Conservation (phyloP, 805 yeast genomes). For the Metschnikowia corniflorae region DNA sequence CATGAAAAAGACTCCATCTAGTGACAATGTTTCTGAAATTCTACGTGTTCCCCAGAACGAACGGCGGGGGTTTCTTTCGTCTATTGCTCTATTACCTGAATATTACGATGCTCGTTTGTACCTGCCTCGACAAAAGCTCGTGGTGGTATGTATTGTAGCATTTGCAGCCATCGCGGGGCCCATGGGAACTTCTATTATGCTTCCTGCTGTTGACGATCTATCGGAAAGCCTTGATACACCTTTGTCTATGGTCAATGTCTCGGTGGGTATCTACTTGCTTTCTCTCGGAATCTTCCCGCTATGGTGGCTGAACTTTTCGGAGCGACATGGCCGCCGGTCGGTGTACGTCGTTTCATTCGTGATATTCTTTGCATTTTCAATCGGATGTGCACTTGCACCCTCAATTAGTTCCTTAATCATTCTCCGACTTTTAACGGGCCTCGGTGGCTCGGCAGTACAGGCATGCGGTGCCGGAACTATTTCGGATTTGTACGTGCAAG, state of each 20-base stretch:
- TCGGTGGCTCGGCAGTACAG: conserved; percentile 75
- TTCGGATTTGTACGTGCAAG: conserved; percentile 63
- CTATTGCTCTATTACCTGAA: conserved; percentile 59
- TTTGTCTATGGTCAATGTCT: conserved; percentile 61
- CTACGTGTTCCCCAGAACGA: conserved; percentile 22
- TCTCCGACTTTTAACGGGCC: conserved; percentile 72
- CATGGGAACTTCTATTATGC: conserved; percentile 81
- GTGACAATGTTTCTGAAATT: no score
- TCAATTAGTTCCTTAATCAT: conserved; percentile 60
- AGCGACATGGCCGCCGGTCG: conserved; percentile 68
- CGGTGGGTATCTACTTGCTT: conserved; percentile 75
- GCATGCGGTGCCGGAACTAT: conserved; percentile 89
- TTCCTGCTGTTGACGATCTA: conserved; percentile 71
- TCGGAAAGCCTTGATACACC: conserved; percentile 52
- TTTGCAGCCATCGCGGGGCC: conserved; percentile 79
- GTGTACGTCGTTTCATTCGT: conserved; percentile 68
- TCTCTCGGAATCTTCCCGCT: conserved; percentile 77
- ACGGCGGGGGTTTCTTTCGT: conserved; percentile 58
- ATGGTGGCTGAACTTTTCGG: conserved; percentile 87
- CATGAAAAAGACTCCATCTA: no score
- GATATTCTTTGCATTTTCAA: conserved; percentile 59
- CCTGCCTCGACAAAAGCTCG: conserved; percentile 45
- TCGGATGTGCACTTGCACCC: conserved; percentile 69
- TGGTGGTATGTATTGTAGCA: conserved; percentile 65
- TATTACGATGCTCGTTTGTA: conserved; percentile 68